Evolutionary conservation across 306 rosid species (phyloP).

Genomic region (Heteromeles arbutifolia): DNA sequence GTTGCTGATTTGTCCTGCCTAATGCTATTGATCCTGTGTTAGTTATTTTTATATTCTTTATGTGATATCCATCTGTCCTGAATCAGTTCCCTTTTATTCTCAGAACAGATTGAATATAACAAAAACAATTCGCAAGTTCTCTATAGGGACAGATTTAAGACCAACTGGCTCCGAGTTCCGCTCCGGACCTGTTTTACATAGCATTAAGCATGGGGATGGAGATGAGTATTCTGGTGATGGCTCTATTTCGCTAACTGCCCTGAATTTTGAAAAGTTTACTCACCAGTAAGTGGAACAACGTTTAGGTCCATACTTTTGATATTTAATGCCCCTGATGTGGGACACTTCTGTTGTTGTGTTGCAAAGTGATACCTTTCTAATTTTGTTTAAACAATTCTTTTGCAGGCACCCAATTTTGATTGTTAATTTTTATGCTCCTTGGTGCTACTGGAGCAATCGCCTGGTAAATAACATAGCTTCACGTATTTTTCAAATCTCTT

Average conservation of each 20-base stretch:
- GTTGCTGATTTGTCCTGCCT: not conserved
- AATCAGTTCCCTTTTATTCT: conserved; percentile 32
- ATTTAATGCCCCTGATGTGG: not conserved
- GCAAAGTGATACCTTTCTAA: conserved; percentile 3
- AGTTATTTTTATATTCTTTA: not conserved
- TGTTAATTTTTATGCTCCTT: conserved; percentile 90
- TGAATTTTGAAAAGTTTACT: conserved; percentile 59
- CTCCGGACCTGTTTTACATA: conserved; percentile 51
- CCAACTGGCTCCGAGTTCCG: conserved; percentile 83
- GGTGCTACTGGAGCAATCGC: conserved; percentile 98
- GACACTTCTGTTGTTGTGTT: not conserved
- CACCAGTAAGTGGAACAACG: conserved; percentile 57
- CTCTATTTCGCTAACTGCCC: conserved; percentile 37
- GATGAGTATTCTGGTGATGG: conserved; percentile 63
- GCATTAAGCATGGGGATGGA: conserved; percentile 83
- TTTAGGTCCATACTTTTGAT: conserved; percentile 18
- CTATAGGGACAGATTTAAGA: conserved; percentile 67
- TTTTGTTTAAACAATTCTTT: conserved; percentile 16
- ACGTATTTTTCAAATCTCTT: conserved; percentile 3
- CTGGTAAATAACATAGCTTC: conserved; percentile 51
- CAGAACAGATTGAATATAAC: conserved; percentile 97
- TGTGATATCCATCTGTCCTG: conserved; percentile 16
- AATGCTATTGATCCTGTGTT: not conserved
- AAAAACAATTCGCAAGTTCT: conserved; percentile 78
- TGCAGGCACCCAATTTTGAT: conserved; percentile 73